Evolutionary conservation across 441 rosid species (phyloP), one percentile per base, ranked within the genome.

Genomic region (Jatropha podagrica): DNA sequence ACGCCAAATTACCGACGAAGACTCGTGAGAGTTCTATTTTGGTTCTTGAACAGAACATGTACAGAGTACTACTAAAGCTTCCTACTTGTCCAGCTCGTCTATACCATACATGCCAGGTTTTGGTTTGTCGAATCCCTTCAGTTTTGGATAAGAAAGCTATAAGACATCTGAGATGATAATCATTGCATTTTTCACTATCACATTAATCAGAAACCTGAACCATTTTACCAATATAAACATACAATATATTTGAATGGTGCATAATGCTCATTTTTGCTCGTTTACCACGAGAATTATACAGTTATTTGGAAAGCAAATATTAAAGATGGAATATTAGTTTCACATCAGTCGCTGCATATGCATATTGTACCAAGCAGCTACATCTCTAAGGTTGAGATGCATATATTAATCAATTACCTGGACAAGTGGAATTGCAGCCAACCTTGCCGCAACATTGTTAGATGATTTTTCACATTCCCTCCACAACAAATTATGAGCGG

Each of bases 401-500:
- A 56, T n/a, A 55, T 38, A 32, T 58, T 18, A 41, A 49, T 54
- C 66, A 41, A 44, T 27, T 82, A 93, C 99, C 97, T 93, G 98
- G 40, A 95, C 98, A 54, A 91, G 79, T 13, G 99, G 97, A 76
- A 95, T 93, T 48, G 84, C 92, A 52, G 97, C 97, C 83, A 95
- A 78, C 37, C 97, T 90, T 41, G 95, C 97, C 81, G 96, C 92
- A 73, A 95, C 96, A 72, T 86, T 81, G 68, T 88, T 88, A 1
- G 96, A 88, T 72, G 98, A 83, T 81, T 90, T 95, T 83, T 90
- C 85, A 64, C 99, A 91, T 79, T 95, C 96, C 71, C 88, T 90
- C 97, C 96, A 93, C 10, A 95, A 86, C 86, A 95, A 78, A 83
- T 89, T 88, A 87, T 93, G 97, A 73, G 98, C 97, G 68, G 96